Base-by-base conservation (phyloP, 2,329 filamentous ascomycete species). In the Cordyceps pruinosa region DNA sequence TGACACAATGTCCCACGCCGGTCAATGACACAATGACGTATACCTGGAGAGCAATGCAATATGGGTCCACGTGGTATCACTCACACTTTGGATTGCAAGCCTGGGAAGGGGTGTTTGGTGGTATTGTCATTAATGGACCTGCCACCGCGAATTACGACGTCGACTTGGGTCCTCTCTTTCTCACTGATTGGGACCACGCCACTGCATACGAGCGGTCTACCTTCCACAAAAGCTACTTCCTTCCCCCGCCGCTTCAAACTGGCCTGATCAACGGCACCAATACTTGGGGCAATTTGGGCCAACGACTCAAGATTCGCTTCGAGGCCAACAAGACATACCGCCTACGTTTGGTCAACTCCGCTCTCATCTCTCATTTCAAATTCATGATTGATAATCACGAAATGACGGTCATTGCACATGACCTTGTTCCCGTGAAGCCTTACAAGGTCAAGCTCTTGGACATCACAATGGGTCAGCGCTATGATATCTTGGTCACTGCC, bases 51-150 rank as follows among this genome's bases (percentile, higher is more conserved):
- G 80, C 82, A 41, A 61, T 79, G 42, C 81, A 84, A 70, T 71
- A 78, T 2, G 83, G 83, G 19, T 82, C 82, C 5, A 85, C 82
- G 65, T 86, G 82, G 82, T 85, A 85, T 61, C 83, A 86, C 64
- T 83, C 78, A 10, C 80, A 83, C 61, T 68, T 72, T 39, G 34
- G 48, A 6, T 17, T 50, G 15, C 48, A 50, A n/a, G 32, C 32
- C 2, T 37, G 48, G 32, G 34, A 50, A n/a, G 85, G 85, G 1
- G 69, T 86, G 1, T 73, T 81, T 32, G 85, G 85, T 0, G 77
- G 76, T 3, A 80, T 88, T 35, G 69, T 86, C 21, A 82, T 87
- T 61, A 76, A 85, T 55, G 84, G 84, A 0, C 84, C 84, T 0
- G 75, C 77, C 0, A 77, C 78, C 2, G 73, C 76, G 10, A 75